Evolutionary conservation across 495 filamentous ascomycete genomes (phyloP), one percentile per base, ranked within the genome.

Genomic region (Aspergillus ostianus): DNA sequence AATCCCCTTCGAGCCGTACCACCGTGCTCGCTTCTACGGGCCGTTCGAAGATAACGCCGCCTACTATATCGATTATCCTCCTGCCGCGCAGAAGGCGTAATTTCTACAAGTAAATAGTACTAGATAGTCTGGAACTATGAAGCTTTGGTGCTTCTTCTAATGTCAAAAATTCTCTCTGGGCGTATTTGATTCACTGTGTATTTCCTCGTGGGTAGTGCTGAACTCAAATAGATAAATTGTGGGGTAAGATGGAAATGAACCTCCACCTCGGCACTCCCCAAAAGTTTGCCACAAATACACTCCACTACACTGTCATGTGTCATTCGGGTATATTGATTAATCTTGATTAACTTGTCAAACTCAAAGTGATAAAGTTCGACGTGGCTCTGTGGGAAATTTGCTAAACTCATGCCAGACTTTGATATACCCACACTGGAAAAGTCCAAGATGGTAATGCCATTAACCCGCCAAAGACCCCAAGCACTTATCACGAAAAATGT

Each of bases 1-100:
- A 0, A 52, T 60, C 23, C 57, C 59, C 18, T 56, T 67, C 21
- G 41, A 48, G 3, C 58, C 61, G 53, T 68, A 68, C 51, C 58
- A 68, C n/a, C 56, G 66, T 8, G 57, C 50, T 23, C 58, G 61
- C 12, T 67, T 67, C 46, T 67, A 64, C 55, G 64, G 73, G n/a
- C 70, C 71, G 0, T 75, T 73, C 53, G 70, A 75, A 60, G 71
- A 75, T 18, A 75, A 69, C 47, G 56, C 59, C 23, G 55, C 70
- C 52, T 68, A 65, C 51, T 75, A 75, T 47, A 66, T 62, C 10
- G 71, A 72, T 50, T 75, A 75, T 36, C 60, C 57, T 36, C 61
- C 64, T 36, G 65, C 61, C 15, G 36, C 13, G 36, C 36, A 41
- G 36, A 41, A 41, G 36, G 36, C 36, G 10, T 41, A 41, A 41